Evolutionary conservation across 2,329 filamentous ascomycete genomes (phyloP).

Genomic region (Sporothrix dimorphospora): DNA sequence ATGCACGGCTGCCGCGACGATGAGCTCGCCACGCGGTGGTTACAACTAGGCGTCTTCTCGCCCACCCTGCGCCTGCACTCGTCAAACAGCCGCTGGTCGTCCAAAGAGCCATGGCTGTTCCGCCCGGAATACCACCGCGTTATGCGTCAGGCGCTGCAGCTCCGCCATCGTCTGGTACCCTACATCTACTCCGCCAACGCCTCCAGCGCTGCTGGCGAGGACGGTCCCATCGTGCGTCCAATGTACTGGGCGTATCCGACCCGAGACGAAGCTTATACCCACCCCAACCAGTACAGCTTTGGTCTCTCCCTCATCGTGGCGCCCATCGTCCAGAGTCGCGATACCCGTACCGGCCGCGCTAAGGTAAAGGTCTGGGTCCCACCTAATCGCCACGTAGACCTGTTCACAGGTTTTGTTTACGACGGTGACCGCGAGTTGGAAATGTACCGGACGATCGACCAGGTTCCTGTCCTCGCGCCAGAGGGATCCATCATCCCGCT

Average conservation of each 20-base stretch:
- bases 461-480: background rate
- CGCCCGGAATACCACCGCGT: background rate
- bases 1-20: conserved; percentile 9
- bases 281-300: background rate
- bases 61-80: background rate
- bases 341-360: background rate
- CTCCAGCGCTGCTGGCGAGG: too few species aligned
- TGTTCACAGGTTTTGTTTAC: background rate
- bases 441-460: background rate
- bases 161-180: background rate
- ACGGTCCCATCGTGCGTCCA: background rate
- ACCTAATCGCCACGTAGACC: background rate
- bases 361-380: background rate
- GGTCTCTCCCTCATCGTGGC: background rate
- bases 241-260: background rate
- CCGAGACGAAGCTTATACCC: background rate
- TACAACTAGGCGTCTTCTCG: conserved; percentile 1
- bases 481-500: background rate
- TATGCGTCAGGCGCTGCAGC: background rate
- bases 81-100: background rate
- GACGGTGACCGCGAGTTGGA: background rate
- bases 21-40: conserved; percentile 6
- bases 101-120: background rate
- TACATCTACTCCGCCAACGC: background rate
- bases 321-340: background rate